Evolutionary conservation across 768 basidiomycete genomes (phyloP).

Genomic region (Rhodotorula toruloides): DNA sequence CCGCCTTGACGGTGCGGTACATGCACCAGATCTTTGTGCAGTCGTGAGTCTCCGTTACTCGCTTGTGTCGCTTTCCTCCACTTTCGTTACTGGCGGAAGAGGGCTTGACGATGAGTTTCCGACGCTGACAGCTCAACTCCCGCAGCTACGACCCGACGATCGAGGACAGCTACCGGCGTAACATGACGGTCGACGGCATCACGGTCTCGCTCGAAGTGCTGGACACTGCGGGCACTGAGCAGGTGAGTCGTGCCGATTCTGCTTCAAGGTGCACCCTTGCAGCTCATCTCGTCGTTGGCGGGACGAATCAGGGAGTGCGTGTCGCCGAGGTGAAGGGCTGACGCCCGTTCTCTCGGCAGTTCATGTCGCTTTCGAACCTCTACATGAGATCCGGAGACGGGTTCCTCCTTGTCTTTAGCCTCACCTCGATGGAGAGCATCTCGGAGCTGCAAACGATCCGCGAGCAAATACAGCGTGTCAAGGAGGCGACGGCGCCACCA

Average conservation of each 20-base stretch:
- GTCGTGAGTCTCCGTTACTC: neutral
- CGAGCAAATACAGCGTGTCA: conserved; percentile 42
- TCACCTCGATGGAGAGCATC: conserved; percentile 39
- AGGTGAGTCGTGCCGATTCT: conserved; percentile 51
- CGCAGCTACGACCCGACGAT: conserved; percentile 72
- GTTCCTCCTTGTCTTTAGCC: conserved; percentile 43
- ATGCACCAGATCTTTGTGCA: conserved; percentile 57
- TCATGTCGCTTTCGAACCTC: conserved; percentile 42
- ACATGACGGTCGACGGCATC: conserved; percentile 39
- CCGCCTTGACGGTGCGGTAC: conserved; percentile 94
- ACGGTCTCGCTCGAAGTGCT: conserved; percentile 38
- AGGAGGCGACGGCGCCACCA: conserved; percentile 21
- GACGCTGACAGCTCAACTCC: neutral
- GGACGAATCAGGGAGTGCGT: too few species aligned
- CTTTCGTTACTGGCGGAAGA: neutral
- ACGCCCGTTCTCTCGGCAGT: conserved; percentile 14
- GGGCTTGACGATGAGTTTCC: neutral
- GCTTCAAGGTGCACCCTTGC: neutral
- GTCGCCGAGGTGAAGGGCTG: too few species aligned
- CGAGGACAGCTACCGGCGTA: conserved; percentile 51
- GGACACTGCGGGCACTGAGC: conserved; percentile 43
- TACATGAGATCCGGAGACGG: conserved; percentile 43
- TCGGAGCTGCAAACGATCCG: conserved; percentile 35
- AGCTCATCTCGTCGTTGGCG: neutral
- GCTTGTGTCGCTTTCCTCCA: neutral